Conservation (phyloP, 2,329 filamentous ascomycete genomes). For the Pseudogymnoascus sp. region DNA sequence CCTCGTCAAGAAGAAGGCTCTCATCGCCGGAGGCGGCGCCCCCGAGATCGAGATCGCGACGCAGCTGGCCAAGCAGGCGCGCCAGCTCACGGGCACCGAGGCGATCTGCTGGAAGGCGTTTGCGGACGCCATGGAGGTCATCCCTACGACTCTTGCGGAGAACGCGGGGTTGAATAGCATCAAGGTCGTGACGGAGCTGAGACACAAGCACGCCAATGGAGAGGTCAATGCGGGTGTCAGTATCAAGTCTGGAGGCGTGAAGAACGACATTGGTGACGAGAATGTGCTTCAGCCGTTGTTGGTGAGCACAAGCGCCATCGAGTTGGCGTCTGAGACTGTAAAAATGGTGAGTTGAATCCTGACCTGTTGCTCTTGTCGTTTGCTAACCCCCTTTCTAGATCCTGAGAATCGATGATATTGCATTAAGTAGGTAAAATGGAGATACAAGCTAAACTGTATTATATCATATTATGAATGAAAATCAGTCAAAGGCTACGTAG, state of each 20-base stretch:
- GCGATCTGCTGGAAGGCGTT: slow-evolving; percentile 99
- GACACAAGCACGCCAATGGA: slow-evolving; percentile 88
- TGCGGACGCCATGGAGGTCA: slow-evolving; percentile 92
- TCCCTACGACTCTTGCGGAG: slow-evolving; percentile 92
- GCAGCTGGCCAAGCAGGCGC: slow-evolving; percentile 71
- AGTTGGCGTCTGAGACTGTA: slow-evolving; percentile 94
- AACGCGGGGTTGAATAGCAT: slow-evolving; percentile 97
- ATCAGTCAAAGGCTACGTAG: slow-evolving; percentile 7
- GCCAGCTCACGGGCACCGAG: slow-evolving; percentile 81
- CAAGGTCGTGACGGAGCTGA: slow-evolving; percentile 93
- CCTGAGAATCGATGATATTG: slow-evolving; percentile 59
- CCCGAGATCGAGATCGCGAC: slow-evolving; percentile 95
- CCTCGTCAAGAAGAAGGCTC: slow-evolving; percentile 98
- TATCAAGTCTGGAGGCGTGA: slow-evolving; percentile 95
- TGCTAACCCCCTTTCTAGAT: slow-evolving; percentile 29
- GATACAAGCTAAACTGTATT: slow-evolving; percentile 8
- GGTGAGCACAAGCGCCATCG: slow-evolving; percentile 94
- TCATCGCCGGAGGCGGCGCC: slow-evolving; percentile 92
- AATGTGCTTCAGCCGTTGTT: slow-evolving; percentile 93
- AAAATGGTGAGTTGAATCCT: slow-evolving; percentile 56
- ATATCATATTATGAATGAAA: slow-evolving; percentile 6
- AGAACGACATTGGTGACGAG: slow-evolving; percentile 92
- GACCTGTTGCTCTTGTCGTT: not conserved
- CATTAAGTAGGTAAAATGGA: slow-evolving; percentile 46
- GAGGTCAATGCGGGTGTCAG: slow-evolving; percentile 95